Evolutionary conservation across 2,329 filamentous ascomycete species (phyloP), one percentile per base, ranked within the genome.

Genomic region (Paracoccidioides lutzii): DNA sequence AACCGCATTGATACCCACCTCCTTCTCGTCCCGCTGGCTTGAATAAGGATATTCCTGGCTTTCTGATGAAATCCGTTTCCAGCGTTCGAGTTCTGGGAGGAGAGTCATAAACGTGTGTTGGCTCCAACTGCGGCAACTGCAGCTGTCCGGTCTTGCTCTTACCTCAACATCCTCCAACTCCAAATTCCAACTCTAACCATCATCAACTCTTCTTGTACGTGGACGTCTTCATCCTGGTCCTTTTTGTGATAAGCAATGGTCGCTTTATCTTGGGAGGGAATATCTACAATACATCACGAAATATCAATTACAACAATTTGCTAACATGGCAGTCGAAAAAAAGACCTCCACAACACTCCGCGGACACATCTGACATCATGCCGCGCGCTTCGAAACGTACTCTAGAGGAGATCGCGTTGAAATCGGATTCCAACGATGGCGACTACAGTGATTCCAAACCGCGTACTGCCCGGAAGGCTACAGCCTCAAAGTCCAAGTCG

Each of bases 351-450:
- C 57, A 53, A 54, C 57, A 41, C 38, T 49, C 51, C 48, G 42
- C 51, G 52, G 32, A 49, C 51, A 48, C 7, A 54, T 57, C 14
- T 58, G 52, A 49, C 64, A 63, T 42, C 56, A 71, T 72, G 70
- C 62, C 66, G 57, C 65, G 64, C 55, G 54, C 62, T 37, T 15
- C 52, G 43, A 75, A 75, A 62, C 71, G 73, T 55, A 66, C 69
- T 38, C 60, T 74, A 46, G 73, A 73, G 62, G 73, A 75, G 59
- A 61, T 73, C 49, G 71, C 62, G 53, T 69, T 67, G 57, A 71
- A 70, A 55, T 74, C 73, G 7, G 73, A 75, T 58, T 72, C 73
- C 5, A 65, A 73, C 32, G 74, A 76, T 50, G 69, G 70, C 44
- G 73, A 76, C 59, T 76, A 75, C 53, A 70, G 73, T 53, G 70